Evolutionary conservation across 2,329 filamentous ascomycete species (phyloP).

Genomic region (Aspergillus flavus): DNA sequence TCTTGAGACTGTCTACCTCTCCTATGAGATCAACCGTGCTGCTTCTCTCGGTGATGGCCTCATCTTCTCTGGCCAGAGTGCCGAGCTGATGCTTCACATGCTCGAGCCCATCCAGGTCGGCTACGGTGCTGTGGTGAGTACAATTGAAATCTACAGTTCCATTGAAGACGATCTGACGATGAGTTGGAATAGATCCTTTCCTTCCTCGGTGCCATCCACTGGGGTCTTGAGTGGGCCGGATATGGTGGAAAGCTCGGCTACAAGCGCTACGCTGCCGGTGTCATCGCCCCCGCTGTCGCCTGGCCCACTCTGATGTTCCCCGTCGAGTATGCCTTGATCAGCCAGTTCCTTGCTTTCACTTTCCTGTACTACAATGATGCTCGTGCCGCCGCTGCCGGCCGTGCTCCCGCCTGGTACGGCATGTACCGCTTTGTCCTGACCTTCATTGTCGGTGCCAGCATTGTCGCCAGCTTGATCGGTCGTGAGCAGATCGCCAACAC

Average conservation of each 20-base stretch:
- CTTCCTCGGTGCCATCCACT: slow-evolving; percentile 91
- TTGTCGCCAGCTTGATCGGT: slow-evolving; percentile 78
- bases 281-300: slow-evolving; percentile 75
- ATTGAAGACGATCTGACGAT: slow-evolving; percentile 7
- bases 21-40: slow-evolving; percentile 77
- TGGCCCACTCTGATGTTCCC: slow-evolving; percentile 90
- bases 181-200: slow-evolving; percentile 71
- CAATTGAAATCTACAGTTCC: not conserved
- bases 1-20: slow-evolving; percentile 76
- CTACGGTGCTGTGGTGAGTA: slow-evolving; percentile 78
- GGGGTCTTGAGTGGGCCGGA: slow-evolving; percentile 84
- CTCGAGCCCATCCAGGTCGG: slow-evolving; percentile 88
- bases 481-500: slow-evolving; percentile 70
- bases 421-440: slow-evolving; percentile 92
- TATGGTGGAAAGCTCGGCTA: slow-evolving; percentile 69
- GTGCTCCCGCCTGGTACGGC: slow-evolving; percentile 82
- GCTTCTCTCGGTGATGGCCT: slow-evolving; percentile 63
- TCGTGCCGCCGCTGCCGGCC: slow-evolving; percentile 71
- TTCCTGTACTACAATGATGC: slow-evolving; percentile 84
- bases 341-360: slow-evolving; percentile 83
- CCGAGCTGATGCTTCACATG: slow-evolving; percentile 70
- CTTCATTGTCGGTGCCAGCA: slow-evolving; percentile 80
- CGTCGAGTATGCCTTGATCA: slow-evolving; percentile 79
- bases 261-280: slow-evolving; percentile 80
- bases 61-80: slow-evolving; percentile 70